phyloP scores from a whole-genome alignment of 2,329 filamentous ascomycete genomes.

The Cephalotrichum gorgonifer region DNA sequence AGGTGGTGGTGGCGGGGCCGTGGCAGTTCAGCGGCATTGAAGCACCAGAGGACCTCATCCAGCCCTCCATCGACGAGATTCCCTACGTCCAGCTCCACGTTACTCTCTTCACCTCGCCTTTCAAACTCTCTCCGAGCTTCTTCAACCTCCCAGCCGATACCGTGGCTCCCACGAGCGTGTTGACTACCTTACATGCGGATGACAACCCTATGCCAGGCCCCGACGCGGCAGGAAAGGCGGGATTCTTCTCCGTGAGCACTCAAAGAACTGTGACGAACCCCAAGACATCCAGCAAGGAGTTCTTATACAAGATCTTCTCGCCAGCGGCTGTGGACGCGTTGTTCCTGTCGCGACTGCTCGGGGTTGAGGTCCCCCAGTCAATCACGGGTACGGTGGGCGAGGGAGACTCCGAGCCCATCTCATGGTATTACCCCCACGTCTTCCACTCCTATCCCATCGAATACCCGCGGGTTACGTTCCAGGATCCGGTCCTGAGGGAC shows the following conservation, averaged over 20 bases:
- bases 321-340: conserved; percentile 38
- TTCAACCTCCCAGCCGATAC: conserved; percentile 56
- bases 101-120: conserved; percentile 74
- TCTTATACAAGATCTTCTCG: conserved; percentile 57
- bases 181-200: conserved; percentile 66
- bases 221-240: conserved; percentile 57
- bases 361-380: conserved; percentile 31
- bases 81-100: conserved; percentile 82
- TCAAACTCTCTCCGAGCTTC: conserved; percentile 57
- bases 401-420: conserved; percentile 38
- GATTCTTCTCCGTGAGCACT: conserved; percentile 80
- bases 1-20: conserved; percentile 73
- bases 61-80: conserved; percentile 62
- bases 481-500: conserved; percentile 60
- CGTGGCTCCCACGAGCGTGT: conserved; percentile 59
- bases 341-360: conserved; percentile 44
- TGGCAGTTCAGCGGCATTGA: conserved; percentile 69
- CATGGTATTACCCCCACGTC: conserved; percentile 66
- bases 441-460: conserved; percentile 84
- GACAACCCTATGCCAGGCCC: conserved; percentile 39
- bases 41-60: conserved; percentile 54
- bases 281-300: conserved; percentile 39
- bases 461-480: conserved; percentile 78
- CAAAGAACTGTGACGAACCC: conserved; percentile 56
- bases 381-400: conserved; percentile 20